phyloP scores from a whole-genome alignment of 2,329 filamentous ascomycete species.

The Penicillium oxalicum region DNA sequence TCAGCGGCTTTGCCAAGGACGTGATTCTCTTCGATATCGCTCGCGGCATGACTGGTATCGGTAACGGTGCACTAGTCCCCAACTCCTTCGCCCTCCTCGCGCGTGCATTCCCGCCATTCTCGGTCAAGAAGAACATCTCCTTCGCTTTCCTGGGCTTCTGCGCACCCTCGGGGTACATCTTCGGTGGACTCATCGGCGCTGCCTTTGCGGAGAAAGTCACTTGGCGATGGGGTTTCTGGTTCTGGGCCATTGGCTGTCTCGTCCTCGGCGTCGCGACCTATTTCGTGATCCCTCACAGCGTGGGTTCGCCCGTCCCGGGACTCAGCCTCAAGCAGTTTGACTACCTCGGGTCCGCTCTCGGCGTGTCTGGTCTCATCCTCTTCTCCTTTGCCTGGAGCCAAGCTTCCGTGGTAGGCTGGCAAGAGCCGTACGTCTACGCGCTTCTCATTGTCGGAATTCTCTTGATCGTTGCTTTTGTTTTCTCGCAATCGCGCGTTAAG shows the following conservation, averaged over 20 bases:
- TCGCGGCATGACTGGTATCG: conserved; percentile 13
- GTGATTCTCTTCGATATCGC: conserved; percentile 44
- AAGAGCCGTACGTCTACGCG: not conserved
- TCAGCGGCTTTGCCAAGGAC: conserved; percentile 30
- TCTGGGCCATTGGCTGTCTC: conserved; percentile 34
- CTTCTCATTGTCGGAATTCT: not conserved
- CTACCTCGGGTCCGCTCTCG: not conserved
- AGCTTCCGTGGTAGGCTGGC: not conserved
- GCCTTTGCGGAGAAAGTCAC: conserved; percentile 36
- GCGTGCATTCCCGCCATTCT: conserved; percentile 48
- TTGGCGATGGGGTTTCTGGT: conserved; percentile 48
- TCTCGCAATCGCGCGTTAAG: not conserved
- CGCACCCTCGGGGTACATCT: conserved; percentile 38
- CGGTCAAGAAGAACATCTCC: conserved; percentile 50
- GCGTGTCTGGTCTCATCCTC: not conserved
- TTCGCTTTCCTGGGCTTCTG: conserved; percentile 47
- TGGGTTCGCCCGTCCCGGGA: not conserved
- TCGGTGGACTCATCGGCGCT: conserved; percentile 35
- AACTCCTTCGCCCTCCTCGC: conserved; percentile 59
- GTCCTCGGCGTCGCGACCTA: conserved; percentile 25
- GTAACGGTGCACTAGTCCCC: conserved; percentile 42
- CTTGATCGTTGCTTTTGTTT: not conserved
- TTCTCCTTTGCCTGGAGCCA: conserved; percentile 1
- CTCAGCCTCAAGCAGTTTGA: not conserved
- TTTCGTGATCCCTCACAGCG: not conserved